Evolutionary conservation across 208 protist species (phyloP).

Genomic region (Leishmania guyanensis): DNA sequence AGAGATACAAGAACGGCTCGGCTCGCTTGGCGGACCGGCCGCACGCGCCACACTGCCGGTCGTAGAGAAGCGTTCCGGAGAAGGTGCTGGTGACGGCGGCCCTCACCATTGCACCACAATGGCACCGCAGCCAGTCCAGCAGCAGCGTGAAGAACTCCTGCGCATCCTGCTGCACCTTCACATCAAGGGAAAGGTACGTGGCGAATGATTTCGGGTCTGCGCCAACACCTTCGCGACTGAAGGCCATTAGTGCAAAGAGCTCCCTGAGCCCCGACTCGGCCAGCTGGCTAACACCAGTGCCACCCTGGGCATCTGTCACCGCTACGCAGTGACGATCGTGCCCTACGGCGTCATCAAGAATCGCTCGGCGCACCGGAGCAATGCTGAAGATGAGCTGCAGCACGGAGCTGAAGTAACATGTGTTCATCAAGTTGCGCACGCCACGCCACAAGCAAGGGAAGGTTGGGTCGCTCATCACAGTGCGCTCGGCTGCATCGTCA

Average conservation of each 20-base stretch:
- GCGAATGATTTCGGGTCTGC: slow-evolving; percentile 60
- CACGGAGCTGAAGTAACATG: slow-evolving; percentile 89
- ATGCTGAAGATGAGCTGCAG: slow-evolving; percentile 84
- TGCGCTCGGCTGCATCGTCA: slow-evolving; percentile 1
- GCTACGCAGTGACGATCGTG: neutral
- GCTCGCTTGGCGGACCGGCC: slow-evolving; percentile 54
- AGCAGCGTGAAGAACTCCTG: slow-evolving; percentile 82
- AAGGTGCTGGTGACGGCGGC: slow-evolving; percentile 47
- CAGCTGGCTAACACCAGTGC: slow-evolving; percentile 6
- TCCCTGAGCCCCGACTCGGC: slow-evolving; percentile 60
- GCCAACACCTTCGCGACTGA: slow-evolving; percentile 50
- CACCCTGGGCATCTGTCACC: neutral
- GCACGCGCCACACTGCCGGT: slow-evolving; percentile 70
- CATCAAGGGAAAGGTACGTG: slow-evolving; percentile 67
- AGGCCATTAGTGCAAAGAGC: slow-evolving; percentile 79
- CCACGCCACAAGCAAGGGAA: slow-evolving; percentile 68
- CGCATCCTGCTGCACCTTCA: slow-evolving; percentile 78
- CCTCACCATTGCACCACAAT: slow-evolving; percentile 48
- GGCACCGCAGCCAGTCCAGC: slow-evolving; percentile 70
- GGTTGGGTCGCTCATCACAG: slow-evolving; percentile 14
- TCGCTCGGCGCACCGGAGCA: slow-evolving; percentile 49
- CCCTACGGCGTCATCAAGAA: slow-evolving; percentile 40
- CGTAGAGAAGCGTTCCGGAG: slow-evolving; percentile 69
- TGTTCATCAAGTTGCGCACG: slow-evolving; percentile 84
- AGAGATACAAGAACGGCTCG: slow-evolving; percentile 74